phyloP scores from a whole-genome alignment of 2,329 filamentous ascomycete genomes.

The Fonsecaea pedrosoi region DNA sequence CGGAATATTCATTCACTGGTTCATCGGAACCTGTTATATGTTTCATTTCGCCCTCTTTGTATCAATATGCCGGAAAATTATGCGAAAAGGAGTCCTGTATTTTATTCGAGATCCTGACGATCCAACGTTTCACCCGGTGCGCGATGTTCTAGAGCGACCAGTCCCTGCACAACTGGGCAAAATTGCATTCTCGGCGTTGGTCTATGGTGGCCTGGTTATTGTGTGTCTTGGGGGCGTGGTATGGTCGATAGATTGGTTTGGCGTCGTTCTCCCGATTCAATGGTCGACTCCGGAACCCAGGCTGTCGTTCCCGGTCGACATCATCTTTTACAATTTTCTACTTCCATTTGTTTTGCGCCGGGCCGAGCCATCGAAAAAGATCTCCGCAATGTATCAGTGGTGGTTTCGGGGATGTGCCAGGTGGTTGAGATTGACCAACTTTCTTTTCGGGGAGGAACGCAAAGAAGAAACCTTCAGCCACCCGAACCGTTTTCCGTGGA shows the following conservation, averaged over 20 bases:
- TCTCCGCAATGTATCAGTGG: slow-evolving; percentile 90
- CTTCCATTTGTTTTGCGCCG: slow-evolving; percentile 86
- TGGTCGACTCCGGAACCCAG: slow-evolving; percentile 93
- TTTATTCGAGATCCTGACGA: slow-evolving; percentile 98
- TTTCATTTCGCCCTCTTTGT: slow-evolving; percentile 99
- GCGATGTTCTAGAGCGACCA: slow-evolving; percentile 92
- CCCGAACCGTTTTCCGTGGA: slow-evolving; percentile 65
- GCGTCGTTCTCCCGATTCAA: slow-evolving; percentile 84
- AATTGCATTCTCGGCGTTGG: slow-evolving; percentile 92
- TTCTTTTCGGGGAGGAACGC: slow-evolving; percentile 84
- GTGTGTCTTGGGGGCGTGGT: slow-evolving; percentile 94
- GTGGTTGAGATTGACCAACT: slow-evolving; percentile 81
- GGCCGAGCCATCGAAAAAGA: slow-evolving; percentile 81
- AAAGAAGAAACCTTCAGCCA: slow-evolving; percentile 72
- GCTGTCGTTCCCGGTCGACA: slow-evolving; percentile 90
- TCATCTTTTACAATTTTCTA: slow-evolving; percentile 95
- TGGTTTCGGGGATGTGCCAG: slow-evolving; percentile 92
- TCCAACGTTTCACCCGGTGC: slow-evolving; percentile 95
- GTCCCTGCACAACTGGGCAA: slow-evolving; percentile 93
- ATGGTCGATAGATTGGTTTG: slow-evolving; percentile 62
- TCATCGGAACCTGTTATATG: slow-evolving; percentile 98
- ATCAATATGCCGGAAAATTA: slow-evolving; percentile 97
- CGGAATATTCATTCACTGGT: slow-evolving; percentile 97
- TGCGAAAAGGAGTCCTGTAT: slow-evolving; percentile 93
- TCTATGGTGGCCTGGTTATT: slow-evolving; percentile 92